Conservation (phyloP, 2,329 filamentous ascomycete species). For the Setomelanomma holmii region DNA sequence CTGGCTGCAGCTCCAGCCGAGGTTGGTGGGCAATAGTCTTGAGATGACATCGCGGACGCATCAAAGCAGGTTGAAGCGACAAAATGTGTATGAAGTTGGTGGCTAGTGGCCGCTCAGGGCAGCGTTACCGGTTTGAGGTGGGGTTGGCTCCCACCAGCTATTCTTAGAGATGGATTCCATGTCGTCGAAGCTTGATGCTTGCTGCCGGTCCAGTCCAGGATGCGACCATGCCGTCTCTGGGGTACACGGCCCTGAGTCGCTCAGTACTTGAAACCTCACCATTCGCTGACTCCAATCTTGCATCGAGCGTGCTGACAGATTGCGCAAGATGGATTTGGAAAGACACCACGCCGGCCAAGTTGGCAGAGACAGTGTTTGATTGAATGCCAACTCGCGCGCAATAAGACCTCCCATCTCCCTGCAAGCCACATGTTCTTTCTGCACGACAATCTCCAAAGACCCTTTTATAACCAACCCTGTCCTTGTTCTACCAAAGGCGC, state of each 20-base stretch:
- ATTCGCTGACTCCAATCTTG: slow-evolving; percentile 1
- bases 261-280: slow-evolving; percentile 25
- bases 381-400: slow-evolving; percentile 7
- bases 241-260: slow-evolving; percentile 22
- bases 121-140: slow-evolving; percentile 24
- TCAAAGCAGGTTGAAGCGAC: slow-evolving; percentile 39
- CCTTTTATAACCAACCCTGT: slow-evolving; percentile 33
- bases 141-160: slow-evolving; percentile 31
- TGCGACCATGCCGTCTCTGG: slow-evolving; percentile 22
- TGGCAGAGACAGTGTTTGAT: slow-evolving; percentile 6
- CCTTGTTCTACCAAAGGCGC: slow-evolving; percentile 24
- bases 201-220: slow-evolving; percentile 8
- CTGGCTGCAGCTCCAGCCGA: slow-evolving; percentile 21
- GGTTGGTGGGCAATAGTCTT: slow-evolving; percentile 20
- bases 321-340: neutral
- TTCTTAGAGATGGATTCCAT: slow-evolving; percentile 43
- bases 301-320: slow-evolving; percentile 3
- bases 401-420: slow-evolving; percentile 21
- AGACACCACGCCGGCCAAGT: slow-evolving; percentile 15
- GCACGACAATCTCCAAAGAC: slow-evolving; percentile 20
- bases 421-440: slow-evolving; percentile 32
- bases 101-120: slow-evolving; percentile 33
- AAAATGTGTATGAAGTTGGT: slow-evolving; percentile 29
- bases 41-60: slow-evolving; percentile 26
- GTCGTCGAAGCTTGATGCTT: slow-evolving; percentile 29